Evolutionary conservation across 805 yeast genomes (phyloP), one percentile per base, ranked within the genome.

Genomic region (Candida gorgasii): DNA sequence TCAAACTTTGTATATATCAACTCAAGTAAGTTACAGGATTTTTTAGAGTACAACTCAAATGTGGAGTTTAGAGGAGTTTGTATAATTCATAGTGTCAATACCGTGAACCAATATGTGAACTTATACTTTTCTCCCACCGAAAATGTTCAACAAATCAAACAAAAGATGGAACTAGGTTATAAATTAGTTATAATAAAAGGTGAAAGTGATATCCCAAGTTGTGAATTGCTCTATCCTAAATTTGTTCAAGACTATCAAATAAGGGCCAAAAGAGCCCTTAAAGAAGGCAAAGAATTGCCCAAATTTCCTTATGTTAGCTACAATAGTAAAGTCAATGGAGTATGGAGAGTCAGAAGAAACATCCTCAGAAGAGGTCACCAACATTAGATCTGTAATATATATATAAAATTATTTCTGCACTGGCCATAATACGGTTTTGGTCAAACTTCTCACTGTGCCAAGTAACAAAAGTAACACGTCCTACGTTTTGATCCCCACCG

Each of bases 1-100:
- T 33, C 47, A 26, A 23, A 39, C 17, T 16, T 45, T 5, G 28
- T 47, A 3, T 59, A 55, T 42, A 27, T 63, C 26, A 47, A 58
- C 33, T 46, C 53, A 11, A 29, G 52, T 2, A 42, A 50, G 5
- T 49, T 47, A 16, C 14, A 18, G 8, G 47, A 47, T 19, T 30
- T 52, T 11, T 22, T 50, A 4, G 52, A 46, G 13, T 40, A 42
- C 30, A 40, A 41, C 11, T 29, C 40, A 2, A 8, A 23, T 7
- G 38, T 41, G 19, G 11, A 51, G 2, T 80, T 75, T 46, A 49
- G 71, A 14, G 83, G 86, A 0, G 59, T 84, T 24, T 80, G 77
- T 1, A 65, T 87, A 37, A 69, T 88, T 0, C 96, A 89, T 54
- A 84, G 92, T 1, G 61, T 87, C 9, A 75, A 82, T 49, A 44